Evolutionary conservation across 2,329 filamentous ascomycete species (phyloP), one percentile per base, ranked within the genome.

Genomic region (Phialophora tarda): DNA sequence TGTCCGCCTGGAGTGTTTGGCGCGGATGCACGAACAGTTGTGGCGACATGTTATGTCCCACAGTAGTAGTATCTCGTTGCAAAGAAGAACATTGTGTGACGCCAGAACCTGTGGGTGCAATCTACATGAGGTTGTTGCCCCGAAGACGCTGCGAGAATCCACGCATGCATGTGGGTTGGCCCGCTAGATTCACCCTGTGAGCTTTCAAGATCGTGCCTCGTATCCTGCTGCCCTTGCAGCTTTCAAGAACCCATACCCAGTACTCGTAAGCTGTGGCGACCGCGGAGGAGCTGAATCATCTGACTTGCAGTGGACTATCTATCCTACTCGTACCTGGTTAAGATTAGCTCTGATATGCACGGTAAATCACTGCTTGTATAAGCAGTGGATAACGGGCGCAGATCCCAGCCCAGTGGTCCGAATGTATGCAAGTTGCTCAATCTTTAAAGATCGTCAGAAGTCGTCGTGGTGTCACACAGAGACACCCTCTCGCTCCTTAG

Each of bases 281-380:
- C 38, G 38, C 38, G 14, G 38, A 41, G 17, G 38, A 17, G 14
- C 38, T n/a, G 38, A n/a, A 41, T 17, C 38, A 41, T 41, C 38
- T 41, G 38, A 41, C 38, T 3, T 44, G 38, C 5, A 7, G 38
- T 8, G 38, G 14, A 7, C 17, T 44, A 11, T 1, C 8, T 38
- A 12, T 14, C 12, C 2, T 17, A 6, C 34, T 41, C 34, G 34
- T 41, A 38, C 32, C 32, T 12, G 10, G 32, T 5, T 11, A 38
- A 14, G 34, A 44, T 23, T 10, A 14, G 24, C 48, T 23, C 24
- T 51, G 47, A 26, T 26, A 51, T 51, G 48, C 48, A 51, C 48
- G 21, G 48, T 51, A 51, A 51, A 51, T 51, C 48, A 51, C 14
- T 26, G 48, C n/a, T 51, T 26, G 48, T 51, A 44, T n/a, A 44